These are phyloP conservation scores for Thraustochytrium sp. DNA, from an alignment of 352 stramenopile species.

Conservation along the genomic window DNA sequence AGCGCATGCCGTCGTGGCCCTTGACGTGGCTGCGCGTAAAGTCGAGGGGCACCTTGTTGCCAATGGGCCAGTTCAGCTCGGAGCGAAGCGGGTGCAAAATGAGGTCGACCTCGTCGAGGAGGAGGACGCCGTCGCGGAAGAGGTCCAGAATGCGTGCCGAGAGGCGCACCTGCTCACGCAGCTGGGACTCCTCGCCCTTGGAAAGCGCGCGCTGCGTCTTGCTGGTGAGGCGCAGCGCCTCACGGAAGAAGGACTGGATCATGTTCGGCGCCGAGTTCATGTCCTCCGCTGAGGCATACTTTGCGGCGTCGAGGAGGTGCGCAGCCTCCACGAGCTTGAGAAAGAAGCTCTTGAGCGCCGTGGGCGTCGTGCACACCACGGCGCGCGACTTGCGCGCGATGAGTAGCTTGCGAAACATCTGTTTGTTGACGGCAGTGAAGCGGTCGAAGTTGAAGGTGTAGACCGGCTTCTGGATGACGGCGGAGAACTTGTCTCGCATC, in stretches of 20 bases:
- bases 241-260: constrained; percentile 27
- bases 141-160: constrained; percentile 57
- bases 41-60: constrained; percentile 81
- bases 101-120: constrained; percentile 88
- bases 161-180: constrained; percentile 66
- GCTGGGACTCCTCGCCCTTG: constrained; percentile 58
- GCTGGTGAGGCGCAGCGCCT: neutral
- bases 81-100: constrained; percentile 77
- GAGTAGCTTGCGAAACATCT: constrained; percentile 31
- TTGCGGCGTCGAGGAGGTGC: constrained; percentile 21
- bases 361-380: constrained; percentile 96
- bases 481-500: constrained; percentile 93
- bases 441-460: constrained; percentile 99
- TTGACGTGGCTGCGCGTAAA: constrained; percentile 30
- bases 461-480: constrained; percentile 93
- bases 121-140: constrained; percentile 63
- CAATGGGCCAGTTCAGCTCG: constrained; percentile 84
- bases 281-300: neutral
- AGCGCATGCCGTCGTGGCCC: constrained; percentile 58
- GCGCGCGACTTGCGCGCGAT: constrained; percentile 74
- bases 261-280: constrained; percentile 8
- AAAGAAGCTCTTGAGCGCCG: constrained; percentile 98
- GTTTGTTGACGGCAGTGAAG: neutral
- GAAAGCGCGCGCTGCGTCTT: neutral
- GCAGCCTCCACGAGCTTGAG: constrained; percentile 94